Conservation (phyloP, 345 rosid genomes). For the Arabis hirsuta region DNA sequence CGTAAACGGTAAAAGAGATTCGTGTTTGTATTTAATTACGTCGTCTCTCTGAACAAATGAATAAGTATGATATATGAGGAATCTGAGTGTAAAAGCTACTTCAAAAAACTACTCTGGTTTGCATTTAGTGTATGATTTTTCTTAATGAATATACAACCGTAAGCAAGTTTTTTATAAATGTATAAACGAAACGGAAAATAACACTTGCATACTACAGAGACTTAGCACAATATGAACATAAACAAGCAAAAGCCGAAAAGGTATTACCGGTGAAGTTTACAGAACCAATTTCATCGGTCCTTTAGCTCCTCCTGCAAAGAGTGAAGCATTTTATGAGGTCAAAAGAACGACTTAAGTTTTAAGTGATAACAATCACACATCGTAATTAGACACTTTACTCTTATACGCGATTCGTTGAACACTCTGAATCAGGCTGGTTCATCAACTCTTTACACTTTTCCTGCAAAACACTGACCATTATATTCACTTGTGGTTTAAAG, state of each 20-base stretch:
- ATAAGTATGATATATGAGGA: no score
- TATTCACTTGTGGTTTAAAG: constrained; percentile 14
- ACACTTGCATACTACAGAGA: no score
- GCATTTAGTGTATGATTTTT: no score
- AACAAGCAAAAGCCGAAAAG: background rate
- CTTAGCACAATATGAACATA: background rate
- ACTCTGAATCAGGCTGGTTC: constrained; percentile 55
- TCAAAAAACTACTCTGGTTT: no score
- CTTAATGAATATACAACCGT: no score
- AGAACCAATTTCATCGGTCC: background rate
- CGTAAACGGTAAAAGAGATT: no score
- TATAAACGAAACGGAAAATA: no score
- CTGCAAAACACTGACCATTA: constrained; percentile 38
- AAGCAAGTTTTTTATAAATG: no score
- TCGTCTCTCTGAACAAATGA: no score
- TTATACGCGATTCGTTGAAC: constrained; percentile 53
- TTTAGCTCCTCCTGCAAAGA: background rate
- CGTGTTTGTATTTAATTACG: no score
- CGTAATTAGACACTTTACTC: constrained; percentile 5
- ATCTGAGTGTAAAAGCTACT: no score
- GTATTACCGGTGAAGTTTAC: background rate
- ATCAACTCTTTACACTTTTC: constrained; percentile 38
- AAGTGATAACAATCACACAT: constrained; percentile 24
- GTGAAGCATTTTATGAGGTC: constrained; percentile 17
- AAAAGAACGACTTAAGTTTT: background rate